Evolutionary conservation across 1,139 yeast species (phyloP).

Genomic region (Diutina mesorugosa): DNA sequence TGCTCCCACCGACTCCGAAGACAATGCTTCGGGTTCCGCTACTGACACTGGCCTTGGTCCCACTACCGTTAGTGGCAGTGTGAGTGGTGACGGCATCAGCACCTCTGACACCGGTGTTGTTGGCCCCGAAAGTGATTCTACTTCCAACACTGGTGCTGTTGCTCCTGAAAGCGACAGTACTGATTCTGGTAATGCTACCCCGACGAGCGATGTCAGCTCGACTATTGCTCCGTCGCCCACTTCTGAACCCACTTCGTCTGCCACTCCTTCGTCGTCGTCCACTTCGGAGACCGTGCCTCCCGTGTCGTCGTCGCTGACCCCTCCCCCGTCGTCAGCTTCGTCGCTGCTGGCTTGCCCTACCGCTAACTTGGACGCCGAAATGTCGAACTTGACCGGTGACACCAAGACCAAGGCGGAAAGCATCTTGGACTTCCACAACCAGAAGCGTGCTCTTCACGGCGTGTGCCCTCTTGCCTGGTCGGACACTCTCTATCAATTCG

Average conservation of each 20-base stretch:
- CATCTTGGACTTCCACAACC: constrained; percentile 38
- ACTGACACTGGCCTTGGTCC: background rate
- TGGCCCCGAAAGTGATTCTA: background rate
- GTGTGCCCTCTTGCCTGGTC: constrained; percentile 37
- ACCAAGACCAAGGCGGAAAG: constrained; percentile 15
- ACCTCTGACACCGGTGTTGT: background rate
- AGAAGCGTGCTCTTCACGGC: constrained; percentile 40
- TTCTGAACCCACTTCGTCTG: constrained; percentile 3
- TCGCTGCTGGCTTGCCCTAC: constrained; percentile 6
- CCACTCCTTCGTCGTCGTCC: background rate
- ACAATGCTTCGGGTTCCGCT: background rate
- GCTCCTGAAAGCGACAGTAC: background rate
- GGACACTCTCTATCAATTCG: constrained; percentile 30
- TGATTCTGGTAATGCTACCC: background rate
- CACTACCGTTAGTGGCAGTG: background rate
- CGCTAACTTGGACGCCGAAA: constrained; percentile 7
- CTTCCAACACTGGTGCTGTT: background rate
- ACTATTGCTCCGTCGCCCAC: background rate
- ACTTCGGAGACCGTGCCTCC: background rate
- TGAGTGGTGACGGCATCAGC: background rate
- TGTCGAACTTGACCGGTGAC: constrained; percentile 4
- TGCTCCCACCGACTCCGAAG: background rate
- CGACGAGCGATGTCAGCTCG: background rate
- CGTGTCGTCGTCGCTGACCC: constrained; percentile 5
- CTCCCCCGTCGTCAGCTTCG: constrained; percentile 9